Percentiles rank a stretch among this genome's conserved stretches.
These are phyloP conservation scores for Aspergillus fischeri DNA, from an alignment of 2,329 filamentous ascomycete species.

Conservation along the genomic window DNA sequence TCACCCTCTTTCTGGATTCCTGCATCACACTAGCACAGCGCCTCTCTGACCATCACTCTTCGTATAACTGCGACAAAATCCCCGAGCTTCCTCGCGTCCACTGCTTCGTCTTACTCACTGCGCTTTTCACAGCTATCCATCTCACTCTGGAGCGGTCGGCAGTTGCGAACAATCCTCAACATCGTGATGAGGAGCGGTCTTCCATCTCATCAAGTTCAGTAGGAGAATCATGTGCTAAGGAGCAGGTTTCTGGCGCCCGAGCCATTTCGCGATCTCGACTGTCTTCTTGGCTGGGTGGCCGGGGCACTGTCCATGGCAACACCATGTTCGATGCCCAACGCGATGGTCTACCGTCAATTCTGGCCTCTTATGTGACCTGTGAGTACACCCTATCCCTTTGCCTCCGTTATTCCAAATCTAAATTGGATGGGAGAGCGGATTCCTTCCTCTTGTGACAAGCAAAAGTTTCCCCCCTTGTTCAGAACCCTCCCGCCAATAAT, in stretches of 20 bases:
- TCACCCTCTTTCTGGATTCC: background rate
- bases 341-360: conserved; percentile 31
- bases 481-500: background rate
- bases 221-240: conserved; percentile 40
- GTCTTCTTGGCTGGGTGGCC: conserved; percentile 30
- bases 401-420: conserved; percentile 2
- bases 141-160: conserved; percentile 18
- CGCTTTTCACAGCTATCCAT: background rate
- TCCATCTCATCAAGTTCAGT: conserved; percentile 13
- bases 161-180: conserved; percentile 9
- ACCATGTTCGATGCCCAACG: conserved; percentile 41
- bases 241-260: conserved; percentile 25
- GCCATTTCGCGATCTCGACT: conserved; percentile 35
- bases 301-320: conserved; percentile 33
- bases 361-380: conserved; percentile 34
- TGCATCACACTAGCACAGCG: background rate
- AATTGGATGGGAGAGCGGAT: background rate
- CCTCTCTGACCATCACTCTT: background rate
- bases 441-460: conserved; percentile 2
- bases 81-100: background rate
- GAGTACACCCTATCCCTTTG: conserved; percentile 18
- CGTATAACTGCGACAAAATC: background rate
- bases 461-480: background rate
- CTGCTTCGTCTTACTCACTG: background rate
- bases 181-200: conserved; percentile 16